A percentile compares a stretch with the other conserved stretches of the same genome.
phyloP scores from a whole-genome alignment of 2,329 filamentous ascomycete species.

The Pseudophaeomoniella oleicola region DNA sequence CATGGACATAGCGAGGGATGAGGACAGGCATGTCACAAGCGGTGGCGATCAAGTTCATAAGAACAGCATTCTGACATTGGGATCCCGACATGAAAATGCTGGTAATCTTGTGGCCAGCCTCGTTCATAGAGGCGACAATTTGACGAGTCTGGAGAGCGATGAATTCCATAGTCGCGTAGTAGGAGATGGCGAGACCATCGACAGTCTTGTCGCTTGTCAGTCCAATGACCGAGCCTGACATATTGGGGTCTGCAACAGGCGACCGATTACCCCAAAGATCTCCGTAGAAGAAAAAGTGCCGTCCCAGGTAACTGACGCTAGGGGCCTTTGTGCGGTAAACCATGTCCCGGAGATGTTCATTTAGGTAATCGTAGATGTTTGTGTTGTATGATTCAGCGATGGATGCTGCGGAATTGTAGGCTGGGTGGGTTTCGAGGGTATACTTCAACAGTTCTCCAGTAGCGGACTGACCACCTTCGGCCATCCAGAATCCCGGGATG shows the following conservation, averaged over 20 bases:
- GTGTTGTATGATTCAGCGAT: constrained; percentile 68
- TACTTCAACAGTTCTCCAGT: constrained; percentile 91
- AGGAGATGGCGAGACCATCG: constrained; percentile 77
- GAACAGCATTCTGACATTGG: constrained; percentile 86
- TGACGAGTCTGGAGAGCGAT: constrained; percentile 94
- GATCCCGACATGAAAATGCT: constrained; percentile 98
- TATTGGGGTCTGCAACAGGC: constrained; percentile 79
- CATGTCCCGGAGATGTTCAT: constrained; percentile 69
- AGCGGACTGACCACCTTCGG: constrained; percentile 90
- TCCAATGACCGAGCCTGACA: constrained; percentile 82
- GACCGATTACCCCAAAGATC: constrained; percentile 95
- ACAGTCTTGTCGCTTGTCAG: constrained; percentile 75
- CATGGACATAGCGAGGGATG: constrained; percentile 85
- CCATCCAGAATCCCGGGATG: constrained; percentile 87
- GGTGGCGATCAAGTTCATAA: constrained; percentile 84
- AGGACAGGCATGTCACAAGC: constrained; percentile 85
- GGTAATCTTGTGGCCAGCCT: constrained; percentile 68
- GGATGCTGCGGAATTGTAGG: constrained; percentile 65
- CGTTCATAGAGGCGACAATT: constrained; percentile 90
- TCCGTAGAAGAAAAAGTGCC: constrained; percentile 97
- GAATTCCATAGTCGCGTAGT: constrained; percentile 95
- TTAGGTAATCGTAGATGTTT: constrained; percentile 92
- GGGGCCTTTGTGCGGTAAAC: constrained; percentile 55
- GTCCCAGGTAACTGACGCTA: constrained; percentile 67
- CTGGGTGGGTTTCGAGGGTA: constrained; percentile 87